Evolutionary conservation across 345 rosid genomes (phyloP), one percentile per base, ranked within the genome.

Genomic region (Cardiospermum halicacabum): DNA sequence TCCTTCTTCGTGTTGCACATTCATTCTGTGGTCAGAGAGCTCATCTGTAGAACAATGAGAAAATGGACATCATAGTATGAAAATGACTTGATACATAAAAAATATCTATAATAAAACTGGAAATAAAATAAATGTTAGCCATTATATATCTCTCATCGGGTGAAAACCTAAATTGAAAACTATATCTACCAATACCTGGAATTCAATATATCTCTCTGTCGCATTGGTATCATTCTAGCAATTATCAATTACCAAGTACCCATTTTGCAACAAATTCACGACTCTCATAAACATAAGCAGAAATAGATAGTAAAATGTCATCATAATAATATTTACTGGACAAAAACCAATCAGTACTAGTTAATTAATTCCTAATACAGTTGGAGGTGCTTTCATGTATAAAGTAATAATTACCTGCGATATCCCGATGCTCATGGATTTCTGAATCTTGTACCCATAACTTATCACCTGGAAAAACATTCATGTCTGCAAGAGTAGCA

Each of bases 391-490:
- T 12, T 36, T 11, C 13, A 40, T 68, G 58, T 16, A 55, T 11
- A 30, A 53, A 51, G 36, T 36, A 22, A 21, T 12, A 42, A 43
- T 82, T 86, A 94, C 99, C 99, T 68, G 99, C 96, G 74, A 94
- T 94, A 70, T 94, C 99, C 8, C 99, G 89, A 74, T 91, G 85
- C 71, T 88, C 99, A 58, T 94, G 95, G 40, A 88, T 75, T 81
- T 94, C 96, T 5, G 96, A 82, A 80, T 94, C 99, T 79, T 85
- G 85, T 72, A 91, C 97, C 99, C 99, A 94, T 53, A 94, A 89
- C 74, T 78, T 88, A 72, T 94, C 99, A 3, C 97, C 96, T 40
- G 99, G 95, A 64, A 94, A 91, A 74, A 91, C 84, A 79, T 84
- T 94, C 80, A 85, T 78, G 76, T 94, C 99, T 56, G 99, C 99